Evolutionary conservation across 73 alveolate species (phyloP), one percentile per base, ranked within the genome.

Genomic region (Paraurostyla sp.): DNA sequence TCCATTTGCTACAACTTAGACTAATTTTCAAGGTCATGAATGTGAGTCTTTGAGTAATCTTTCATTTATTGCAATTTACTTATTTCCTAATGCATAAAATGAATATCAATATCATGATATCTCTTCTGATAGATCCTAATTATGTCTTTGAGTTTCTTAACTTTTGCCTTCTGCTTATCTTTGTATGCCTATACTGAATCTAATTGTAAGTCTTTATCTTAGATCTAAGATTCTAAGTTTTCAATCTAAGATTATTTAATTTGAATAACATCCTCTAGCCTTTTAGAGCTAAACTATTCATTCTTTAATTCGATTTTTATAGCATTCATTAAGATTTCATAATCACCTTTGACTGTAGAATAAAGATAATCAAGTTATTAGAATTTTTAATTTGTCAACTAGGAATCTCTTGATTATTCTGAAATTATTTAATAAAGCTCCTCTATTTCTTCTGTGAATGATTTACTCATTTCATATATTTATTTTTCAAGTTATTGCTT

Each of bases 71-170:
- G 3, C 32, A 65, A 6, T 22, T 40, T 65, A 4, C 41, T 9
- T 0, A 65, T 65, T 40, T 65, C 82, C 25, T 65, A 56, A 65
- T 65, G 82, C 82, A 65, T 65, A 65, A 65, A 65, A 20, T 65
- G 35, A 6, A 65, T 65, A 65, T 65, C 82, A 6, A 65, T 65
- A 40, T 65, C 82, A 65, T 65, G 82, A 65, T 65, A 65, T 38
- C 41, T 65, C 25, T 40, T 65, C 38, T 65, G 41, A 22, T 65
- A 65, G 18, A 40, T 1, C 41, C 46, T 65, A 1, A 65, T 35
- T 22, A 65, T 30, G 3, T 65, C 82, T 38, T 65, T 65, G 41
- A 65, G 82, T 38, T 65, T 65, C 3, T 35, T 65, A 3, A 33
- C 0, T 65, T 65, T 65, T 13, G 2, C 82, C 41, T 65, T 65